Evolutionary conservation across 805 yeast genomes (phyloP).

Genomic region (Saturnispora sanitii): DNA sequence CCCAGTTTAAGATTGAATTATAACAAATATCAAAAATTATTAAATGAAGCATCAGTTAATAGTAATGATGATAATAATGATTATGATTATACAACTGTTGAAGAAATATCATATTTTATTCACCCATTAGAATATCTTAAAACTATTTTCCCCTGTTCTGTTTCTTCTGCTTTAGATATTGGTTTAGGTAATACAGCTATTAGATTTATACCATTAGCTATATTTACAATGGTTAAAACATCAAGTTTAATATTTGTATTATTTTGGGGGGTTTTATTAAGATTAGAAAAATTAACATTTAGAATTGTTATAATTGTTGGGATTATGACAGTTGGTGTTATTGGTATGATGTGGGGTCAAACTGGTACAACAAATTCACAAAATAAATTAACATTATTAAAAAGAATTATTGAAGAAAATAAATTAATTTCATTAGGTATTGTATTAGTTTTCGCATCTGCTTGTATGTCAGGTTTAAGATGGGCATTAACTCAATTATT

Average conservation of each 20-base stretch:
- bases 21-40: background rate
- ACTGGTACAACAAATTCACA: background rate
- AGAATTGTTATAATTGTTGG: slow-evolving; percentile 58
- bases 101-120: slow-evolving; percentile 17
- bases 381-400: background rate
- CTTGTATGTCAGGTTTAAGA: slow-evolving; percentile 78
- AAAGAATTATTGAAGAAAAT: slow-evolving; percentile 16
- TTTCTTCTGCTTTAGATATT: slow-evolving; percentile 87
- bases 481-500: slow-evolving; percentile 93
- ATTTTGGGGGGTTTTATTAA: slow-evolving; percentile 75
- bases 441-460: slow-evolving; percentile 61
- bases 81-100: background rate
- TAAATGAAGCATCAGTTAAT: background rate
- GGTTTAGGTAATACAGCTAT: slow-evolving; percentile 86
- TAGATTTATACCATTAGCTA: slow-evolving; percentile 64
- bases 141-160: slow-evolving; percentile 70
- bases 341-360: slow-evolving; percentile 67
- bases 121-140: slow-evolving; percentile 33
- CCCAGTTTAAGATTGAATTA: slow-evolving; percentile 40
- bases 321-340: slow-evolving; percentile 76
- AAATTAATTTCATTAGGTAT: slow-evolving; percentile 45
- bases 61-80: background rate
- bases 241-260: slow-evolving; percentile 82
- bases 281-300: slow-evolving; percentile 64
- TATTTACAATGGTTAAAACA: slow-evolving; percentile 91